Percentiles rank a stretch among this genome's conserved stretches.
phyloP scores from a whole-genome alignment of 495 filamentous ascomycete species.

The Hypoxylon perforatum region DNA sequence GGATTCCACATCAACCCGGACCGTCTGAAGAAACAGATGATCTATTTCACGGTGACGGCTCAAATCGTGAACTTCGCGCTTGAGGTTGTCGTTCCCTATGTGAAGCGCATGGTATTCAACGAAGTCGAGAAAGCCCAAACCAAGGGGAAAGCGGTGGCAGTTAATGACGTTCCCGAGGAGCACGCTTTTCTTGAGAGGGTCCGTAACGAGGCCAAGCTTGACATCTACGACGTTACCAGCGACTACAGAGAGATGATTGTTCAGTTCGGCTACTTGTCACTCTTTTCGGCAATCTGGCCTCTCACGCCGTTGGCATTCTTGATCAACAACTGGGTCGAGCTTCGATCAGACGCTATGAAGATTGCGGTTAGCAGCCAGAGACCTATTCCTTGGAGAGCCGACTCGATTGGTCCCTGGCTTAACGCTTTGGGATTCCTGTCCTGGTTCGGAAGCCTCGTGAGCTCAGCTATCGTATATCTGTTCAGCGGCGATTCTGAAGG shows the following conservation, averaged over 20 bases:
- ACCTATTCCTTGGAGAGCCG: conserved; percentile 85
- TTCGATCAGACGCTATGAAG: conserved; percentile 92
- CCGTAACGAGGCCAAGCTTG: conserved; percentile 85
- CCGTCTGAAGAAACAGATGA: conserved; percentile 88
- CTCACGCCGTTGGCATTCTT: conserved; percentile 88
- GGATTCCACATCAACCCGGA: conserved; percentile 86
- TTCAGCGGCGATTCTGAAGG: conserved; percentile 74
- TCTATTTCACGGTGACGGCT: conserved; percentile 96
- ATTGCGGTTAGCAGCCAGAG: conserved; percentile 91
- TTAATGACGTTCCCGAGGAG: conserved; percentile 75
- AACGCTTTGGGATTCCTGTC: conserved; percentile 86
- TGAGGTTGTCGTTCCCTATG: conserved; percentile 86
- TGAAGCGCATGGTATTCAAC: conserved; percentile 77
- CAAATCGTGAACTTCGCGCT: conserved; percentile 89
- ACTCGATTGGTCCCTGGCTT: conserved; percentile 96
- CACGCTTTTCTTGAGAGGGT: conserved; percentile 80
- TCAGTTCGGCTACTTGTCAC: conserved; percentile 91
- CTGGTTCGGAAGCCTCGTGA: conserved; percentile 91
- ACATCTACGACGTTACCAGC: conserved; percentile 84
- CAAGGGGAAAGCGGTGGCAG: conserved; percentile 55
- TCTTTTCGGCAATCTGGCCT: conserved; percentile 95
- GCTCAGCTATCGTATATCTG: conserved; percentile 85
- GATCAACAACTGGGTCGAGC: conserved; percentile 95
- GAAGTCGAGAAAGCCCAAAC: conserved; percentile 79
- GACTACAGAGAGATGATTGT: conserved; percentile 96